These are phyloP conservation scores for Hysterangium stoloniferum DNA, from an alignment of 768 basidiomycete genomes.

Conservation along the genomic window DNA sequence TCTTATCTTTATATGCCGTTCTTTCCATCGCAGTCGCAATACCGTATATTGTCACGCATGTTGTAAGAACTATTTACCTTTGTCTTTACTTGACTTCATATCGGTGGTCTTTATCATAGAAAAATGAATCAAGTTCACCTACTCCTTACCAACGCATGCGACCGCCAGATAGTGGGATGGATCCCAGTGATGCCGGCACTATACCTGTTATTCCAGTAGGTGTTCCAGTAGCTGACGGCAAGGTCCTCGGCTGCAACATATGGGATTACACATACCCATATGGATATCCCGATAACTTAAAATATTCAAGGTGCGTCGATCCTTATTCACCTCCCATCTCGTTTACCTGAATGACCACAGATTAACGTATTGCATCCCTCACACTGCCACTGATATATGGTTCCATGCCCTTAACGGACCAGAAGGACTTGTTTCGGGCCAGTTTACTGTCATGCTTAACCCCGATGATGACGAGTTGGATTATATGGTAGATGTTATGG, in stretches of 20 bases:
- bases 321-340: not conserved
- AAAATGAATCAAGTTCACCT: not conserved
- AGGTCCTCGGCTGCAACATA: conserved; percentile 1
- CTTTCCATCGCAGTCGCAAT: conserved; percentile 7
- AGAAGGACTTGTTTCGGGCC: conserved; percentile 1
- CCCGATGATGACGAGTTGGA: conserved; percentile 2
- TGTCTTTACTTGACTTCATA: not conserved
- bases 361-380: conserved; percentile 7
- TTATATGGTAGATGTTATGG: conserved; percentile 3
- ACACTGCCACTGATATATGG: conserved; percentile 6
- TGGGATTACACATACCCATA: conserved; percentile 6
- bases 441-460: conserved; percentile 6
- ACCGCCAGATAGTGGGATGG: not conserved
- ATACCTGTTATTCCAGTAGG: not conserved
- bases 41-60: conserved; percentile 8
- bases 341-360: not conserved
- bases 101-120: conserved; percentile 1
- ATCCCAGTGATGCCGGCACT: not conserved
- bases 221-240: conserved; percentile 2
- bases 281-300: conserved; percentile 5
- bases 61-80: not conserved
- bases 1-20: conserved; percentile 5
- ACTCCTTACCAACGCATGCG: conserved; percentile 4
- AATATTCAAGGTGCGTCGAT: conserved; percentile 5
- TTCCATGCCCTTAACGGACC: conserved; percentile 2